Evolutionary conservation across 2,329 filamentous ascomycete species (phyloP).

Genomic region (Colletotrichum sp.): DNA sequence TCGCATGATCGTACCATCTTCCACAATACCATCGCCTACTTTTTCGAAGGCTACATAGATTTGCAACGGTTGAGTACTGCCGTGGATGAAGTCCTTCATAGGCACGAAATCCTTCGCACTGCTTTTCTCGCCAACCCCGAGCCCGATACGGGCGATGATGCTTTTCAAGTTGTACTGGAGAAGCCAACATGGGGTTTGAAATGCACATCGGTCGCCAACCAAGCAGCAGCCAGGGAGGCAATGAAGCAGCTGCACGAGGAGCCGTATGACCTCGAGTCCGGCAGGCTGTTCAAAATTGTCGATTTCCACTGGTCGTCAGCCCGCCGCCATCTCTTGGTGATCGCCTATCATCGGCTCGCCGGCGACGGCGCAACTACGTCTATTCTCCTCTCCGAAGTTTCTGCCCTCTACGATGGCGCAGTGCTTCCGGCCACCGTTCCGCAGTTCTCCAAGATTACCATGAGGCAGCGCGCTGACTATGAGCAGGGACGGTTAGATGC

Average conservation of each 20-base stretch:
- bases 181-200: neutral
- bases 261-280: neutral
- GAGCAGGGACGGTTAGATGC: neutral
- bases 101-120: neutral
- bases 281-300: neutral
- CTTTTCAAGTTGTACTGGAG: neutral
- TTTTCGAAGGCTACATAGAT: slow-evolving; percentile 34
- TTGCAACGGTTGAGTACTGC: slow-evolving; percentile 37
- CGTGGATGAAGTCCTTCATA: slow-evolving; percentile 20
- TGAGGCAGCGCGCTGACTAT: neutral
- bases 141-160: neutral
- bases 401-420: neutral
- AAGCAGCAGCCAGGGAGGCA: neutral
- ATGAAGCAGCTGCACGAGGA: neutral
- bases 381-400: neutral
- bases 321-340: neutral
- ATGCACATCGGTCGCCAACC: neutral
- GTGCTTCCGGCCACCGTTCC: neutral
- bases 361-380: neutral
- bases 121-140: neutral
- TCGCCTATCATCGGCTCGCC: neutral
- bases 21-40: slow-evolving; percentile 24
- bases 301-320: neutral
- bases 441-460: neutral
- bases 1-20: slow-evolving; percentile 37